Evolutionary conservation across 2,329 filamentous ascomycete genomes (phyloP).

Genomic region (Ascocoryne sarcoides): DNA sequence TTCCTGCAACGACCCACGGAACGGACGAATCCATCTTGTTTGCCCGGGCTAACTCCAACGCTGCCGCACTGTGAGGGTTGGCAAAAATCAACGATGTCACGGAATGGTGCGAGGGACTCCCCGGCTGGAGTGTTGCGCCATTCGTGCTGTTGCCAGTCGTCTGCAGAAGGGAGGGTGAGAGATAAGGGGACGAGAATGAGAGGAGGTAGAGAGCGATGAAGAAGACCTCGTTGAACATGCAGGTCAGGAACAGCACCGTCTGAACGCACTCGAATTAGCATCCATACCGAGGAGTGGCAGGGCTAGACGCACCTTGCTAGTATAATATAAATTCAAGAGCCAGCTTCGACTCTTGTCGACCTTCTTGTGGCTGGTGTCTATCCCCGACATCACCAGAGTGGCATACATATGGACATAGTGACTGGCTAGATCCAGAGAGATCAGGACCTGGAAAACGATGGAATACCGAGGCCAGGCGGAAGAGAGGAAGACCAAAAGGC

Average conservation of each 20-base stretch:
- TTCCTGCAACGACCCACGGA: slow-evolving; percentile 71
- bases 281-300: slow-evolving; percentile 1
- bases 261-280: slow-evolving; percentile 31
- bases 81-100: slow-evolving; percentile 63
- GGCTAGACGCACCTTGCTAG: slow-evolving; percentile 69
- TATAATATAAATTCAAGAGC: slow-evolving; percentile 92
- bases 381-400: slow-evolving; percentile 78
- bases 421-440: slow-evolving; percentile 85
- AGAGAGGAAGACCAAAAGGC: slow-evolving; percentile 86
- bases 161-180: slow-evolving; percentile 73
- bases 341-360: slow-evolving; percentile 81
- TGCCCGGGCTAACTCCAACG: slow-evolving; percentile 82
- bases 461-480: slow-evolving; percentile 92
- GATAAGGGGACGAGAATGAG: slow-evolving; percentile 84
- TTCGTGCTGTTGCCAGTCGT: slow-evolving; percentile 47
- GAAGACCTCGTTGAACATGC: slow-evolving; percentile 87
- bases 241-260: slow-evolving; percentile 87
- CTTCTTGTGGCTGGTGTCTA: slow-evolving; percentile 79
- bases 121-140: slow-evolving; percentile 48
- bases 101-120: slow-evolving; percentile 61
- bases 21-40: slow-evolving; percentile 80
- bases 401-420: slow-evolving; percentile 99
- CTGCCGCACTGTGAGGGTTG: slow-evolving; percentile 84
- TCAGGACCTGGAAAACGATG: slow-evolving; percentile 88
- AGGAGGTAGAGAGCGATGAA: slow-evolving; percentile 98